Conservation (phyloP, 306 rosid genomes). For the Urtica urens region DNA sequence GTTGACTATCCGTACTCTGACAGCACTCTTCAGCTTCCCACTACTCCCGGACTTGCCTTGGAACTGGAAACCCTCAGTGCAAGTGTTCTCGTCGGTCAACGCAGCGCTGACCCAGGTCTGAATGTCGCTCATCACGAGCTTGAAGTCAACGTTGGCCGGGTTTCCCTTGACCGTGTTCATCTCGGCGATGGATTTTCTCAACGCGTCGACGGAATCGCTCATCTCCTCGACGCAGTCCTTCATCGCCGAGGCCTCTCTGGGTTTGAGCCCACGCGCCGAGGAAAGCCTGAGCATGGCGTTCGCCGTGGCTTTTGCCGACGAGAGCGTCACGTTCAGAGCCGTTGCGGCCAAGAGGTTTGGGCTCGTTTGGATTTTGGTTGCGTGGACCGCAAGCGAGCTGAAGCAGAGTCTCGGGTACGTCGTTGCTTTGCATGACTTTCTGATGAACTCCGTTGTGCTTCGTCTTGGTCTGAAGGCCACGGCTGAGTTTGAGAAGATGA, state of each 20-base stretch:
- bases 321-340: conserved; percentile 52
- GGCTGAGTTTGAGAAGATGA: conserved; percentile 4
- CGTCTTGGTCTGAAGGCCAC: conserved; percentile 17
- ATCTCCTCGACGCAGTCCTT: conserved; percentile 63
- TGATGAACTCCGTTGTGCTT: conserved; percentile 44
- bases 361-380: conserved; percentile 38
- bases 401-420: conserved; percentile 57
- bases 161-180: conserved; percentile 24
- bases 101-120: conserved; percentile 28
- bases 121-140: conserved; percentile 11
- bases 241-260: conserved; percentile 41
- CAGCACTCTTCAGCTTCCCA: conserved; percentile 9
- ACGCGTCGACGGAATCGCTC: conserved; percentile 42
- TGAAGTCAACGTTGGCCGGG: not conserved
- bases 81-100: conserved; percentile 16
- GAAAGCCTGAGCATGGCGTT: conserved; percentile 22
- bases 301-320: conserved; percentile 35
- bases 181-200: conserved; percentile 36
- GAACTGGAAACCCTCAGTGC: conserved; percentile 16
- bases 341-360: conserved; percentile 32
- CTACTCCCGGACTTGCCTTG: conserved; percentile 5
- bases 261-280: conserved; percentile 22
- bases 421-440: conserved; percentile 53
- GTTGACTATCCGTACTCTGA: conserved; percentile 6
- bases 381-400: conserved; percentile 46